Base-by-base conservation (phyloP, 2,329 filamentous ascomycete species). In the Arthrinium phaeospermum region DNA sequence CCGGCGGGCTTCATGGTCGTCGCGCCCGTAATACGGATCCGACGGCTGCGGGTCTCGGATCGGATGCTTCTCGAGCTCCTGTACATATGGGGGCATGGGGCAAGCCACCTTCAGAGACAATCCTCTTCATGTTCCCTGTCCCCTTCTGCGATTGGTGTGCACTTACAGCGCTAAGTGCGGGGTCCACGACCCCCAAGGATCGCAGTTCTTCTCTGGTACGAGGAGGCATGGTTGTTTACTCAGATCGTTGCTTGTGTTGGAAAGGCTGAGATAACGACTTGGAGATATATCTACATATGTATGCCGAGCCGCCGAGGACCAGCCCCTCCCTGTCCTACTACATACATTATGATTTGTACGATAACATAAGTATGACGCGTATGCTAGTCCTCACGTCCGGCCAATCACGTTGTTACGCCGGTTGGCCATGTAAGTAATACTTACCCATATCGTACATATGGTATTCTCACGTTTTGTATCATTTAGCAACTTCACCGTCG, bases 21-120 rank as follows among this genome's bases (percentile, higher is more conserved):
- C 64, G 14, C 74, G 70, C 2, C 76, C 76, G 72, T 75, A 77
- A 72, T 78, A 77, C 53, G 75, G 75, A 49, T 76, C 75, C 47
- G 77, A 75, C 3, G 75, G 75, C 67, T 75, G 70, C 16, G 76
- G 75, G 12, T 71, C 73, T 34, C 77, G 75, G 61, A 77, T 34
- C 1, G 77, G 77, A 46, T 71, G 73, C 30, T 69, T 70, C 64
- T 72, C 70, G 10, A 77, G 61, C 69, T 75, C 75, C 76, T 78
- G 3, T 37, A 37, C 12, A 34, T 4, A 16, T 8, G 16, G 27
- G 30, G 27, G 34, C 19, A 46, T 47, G 47, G 6, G 19, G 19
- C 3, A 16, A 64, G 37, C 37, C 37, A 41, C 37, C 37, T 41
- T 41, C 34, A 64, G 34, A 24, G 57, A 41, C 19, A 41, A n/a